Base-by-base conservation (phyloP, 768 basidiomycete genomes). In the Auricularia cornea region DNA sequence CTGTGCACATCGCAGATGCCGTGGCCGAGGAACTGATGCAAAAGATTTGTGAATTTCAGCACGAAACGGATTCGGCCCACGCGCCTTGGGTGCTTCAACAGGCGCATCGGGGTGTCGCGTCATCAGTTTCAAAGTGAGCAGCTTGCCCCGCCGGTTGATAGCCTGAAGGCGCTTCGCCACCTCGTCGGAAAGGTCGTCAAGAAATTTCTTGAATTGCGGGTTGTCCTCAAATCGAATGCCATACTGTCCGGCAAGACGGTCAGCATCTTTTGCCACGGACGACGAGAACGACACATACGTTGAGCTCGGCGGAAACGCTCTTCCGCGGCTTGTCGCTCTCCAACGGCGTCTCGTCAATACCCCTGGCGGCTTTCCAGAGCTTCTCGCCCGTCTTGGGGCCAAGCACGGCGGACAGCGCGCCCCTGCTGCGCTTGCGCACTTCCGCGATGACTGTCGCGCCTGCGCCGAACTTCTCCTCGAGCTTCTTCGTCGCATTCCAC, bases 221-320 rank as follows among this genome's bases (percentile, higher is more conserved):
- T 86, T 80, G 62, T 85, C 85, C 69, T 89, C 84, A 72, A 98
- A 98, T 3, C 97, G 87, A 62, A 99, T 97, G 0, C 94, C 97
- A 72, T 98, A 99, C 94, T 97, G 62, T 3, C 33, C 12, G 35
- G 35, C 28, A 18, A 29, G 2, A 30, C 14, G 1, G 59, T 4
- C 16, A 59, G 40, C 44, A 60, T 12, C 14, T 31, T 14, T 41
- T n/a, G 57, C 48, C 35, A 59, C n/a, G 38, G 23, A 41, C 52
- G 12, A 65, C 32, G 48, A 31, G 61, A 52, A 69, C 48, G 68
- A 60, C 32, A 81, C 92, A 71, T 68, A 95, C 94, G 69, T 94
- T 99, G 69, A 98, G 90, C 71, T 98, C 96, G 63, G 92, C 94
- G 12, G 90, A 93, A 23, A 99, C 93, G 5, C 89, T 92, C 73